A percentile compares a stretch with the other conserved stretches of the same genome.
These are phyloP conservation scores for Xylaria grammica DNA, from an alignment of 495 filamentous ascomycete genomes.

Conservation along the genomic window DNA sequence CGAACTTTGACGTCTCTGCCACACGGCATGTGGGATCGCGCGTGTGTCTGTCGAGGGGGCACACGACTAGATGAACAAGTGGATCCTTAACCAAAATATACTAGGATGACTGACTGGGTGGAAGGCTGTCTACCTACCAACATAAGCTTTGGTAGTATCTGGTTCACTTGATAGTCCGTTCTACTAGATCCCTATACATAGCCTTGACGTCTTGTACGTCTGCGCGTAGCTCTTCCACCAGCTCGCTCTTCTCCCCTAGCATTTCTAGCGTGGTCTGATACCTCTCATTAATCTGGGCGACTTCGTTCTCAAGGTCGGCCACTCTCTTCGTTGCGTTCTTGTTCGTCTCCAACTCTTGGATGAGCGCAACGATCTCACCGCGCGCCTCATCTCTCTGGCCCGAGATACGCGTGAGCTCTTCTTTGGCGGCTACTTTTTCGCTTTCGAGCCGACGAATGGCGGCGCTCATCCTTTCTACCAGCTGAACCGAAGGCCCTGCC, in stretches of 20 bases:
- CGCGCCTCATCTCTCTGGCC: conserved; percentile 88
- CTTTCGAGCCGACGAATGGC: conserved; percentile 88
- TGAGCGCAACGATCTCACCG: conserved; percentile 84
- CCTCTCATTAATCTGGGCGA: conserved; percentile 67
- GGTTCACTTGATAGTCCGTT: conserved; percentile 68
- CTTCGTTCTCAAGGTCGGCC: conserved; percentile 67
- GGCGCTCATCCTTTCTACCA: conserved; percentile 95
- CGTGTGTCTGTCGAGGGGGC: not conserved
- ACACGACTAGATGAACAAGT: conserved; percentile 1
- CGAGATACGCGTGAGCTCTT: conserved; percentile 80
- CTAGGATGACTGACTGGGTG: conserved; percentile 11
- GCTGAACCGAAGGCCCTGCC: conserved; percentile 90
- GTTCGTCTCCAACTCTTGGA: conserved; percentile 81
- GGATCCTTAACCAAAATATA: conserved; percentile 20
- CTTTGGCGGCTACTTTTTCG: conserved; percentile 82
- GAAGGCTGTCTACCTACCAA: conserved; percentile 19
- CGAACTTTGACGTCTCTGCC: conserved; percentile 52
- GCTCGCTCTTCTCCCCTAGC: conserved; percentile 95
- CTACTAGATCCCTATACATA: conserved; percentile 91
- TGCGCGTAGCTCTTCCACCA: conserved; percentile 84
- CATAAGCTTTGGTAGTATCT: conserved; percentile 3
- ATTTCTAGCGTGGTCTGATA: conserved; percentile 93
- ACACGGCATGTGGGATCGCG: not conserved
- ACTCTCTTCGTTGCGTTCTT: conserved; percentile 63
- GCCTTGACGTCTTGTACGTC: conserved; percentile 93